phyloP scores from a whole-genome alignment of 176 grass and related monocot species.

The Triticum urartu region DNA sequence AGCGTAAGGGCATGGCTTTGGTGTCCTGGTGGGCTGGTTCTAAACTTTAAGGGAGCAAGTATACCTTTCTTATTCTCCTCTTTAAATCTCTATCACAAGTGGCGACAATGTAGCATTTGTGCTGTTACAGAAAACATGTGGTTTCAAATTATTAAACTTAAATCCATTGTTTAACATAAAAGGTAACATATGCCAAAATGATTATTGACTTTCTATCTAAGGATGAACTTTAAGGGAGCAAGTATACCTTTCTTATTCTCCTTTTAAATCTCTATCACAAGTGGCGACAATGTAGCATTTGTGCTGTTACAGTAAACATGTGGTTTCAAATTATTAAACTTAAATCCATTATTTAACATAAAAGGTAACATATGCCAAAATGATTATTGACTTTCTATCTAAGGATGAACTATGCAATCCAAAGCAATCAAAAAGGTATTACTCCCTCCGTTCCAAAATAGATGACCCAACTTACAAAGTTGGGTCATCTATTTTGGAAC shows the following conservation, averaged over 20 bases:
- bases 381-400: background rate
- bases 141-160: background rate
- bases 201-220: background rate
- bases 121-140: conserved; percentile 43
- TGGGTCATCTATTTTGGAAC: no score
- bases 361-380: background rate
- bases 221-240: background rate
- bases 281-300: conserved; percentile 91
- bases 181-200: background rate
- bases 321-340: background rate
- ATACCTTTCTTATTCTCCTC: conserved; percentile 88
- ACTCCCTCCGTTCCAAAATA: no score
- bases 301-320: conserved; percentile 51
- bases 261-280: conserved; percentile 88
- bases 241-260: conserved; percentile 82
- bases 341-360: background rate
- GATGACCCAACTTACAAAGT: no score
- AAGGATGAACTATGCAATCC: background rate
- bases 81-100: conserved; percentile 90
- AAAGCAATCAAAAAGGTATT: background rate
- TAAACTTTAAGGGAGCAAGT: background rate
- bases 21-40: background rate
- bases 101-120: conserved; percentile 89
- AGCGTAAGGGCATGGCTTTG: background rate
- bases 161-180: background rate